These are phyloP conservation scores for Bruguiera parviflora DNA, from an alignment of 345 rosid genomes.

Conservation along the genomic window DNA sequence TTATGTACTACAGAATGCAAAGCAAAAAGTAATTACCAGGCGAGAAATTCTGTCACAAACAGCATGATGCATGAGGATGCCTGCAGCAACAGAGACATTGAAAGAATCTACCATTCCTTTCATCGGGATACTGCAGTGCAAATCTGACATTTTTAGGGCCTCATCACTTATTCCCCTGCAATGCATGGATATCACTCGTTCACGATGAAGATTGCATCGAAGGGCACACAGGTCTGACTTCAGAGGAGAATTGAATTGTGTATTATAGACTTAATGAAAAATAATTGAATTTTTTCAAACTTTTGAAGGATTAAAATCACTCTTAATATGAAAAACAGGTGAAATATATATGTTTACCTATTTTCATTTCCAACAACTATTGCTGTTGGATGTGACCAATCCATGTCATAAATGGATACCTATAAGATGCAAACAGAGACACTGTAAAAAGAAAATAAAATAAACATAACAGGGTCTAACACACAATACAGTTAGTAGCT, in stretches of 20 bases:
- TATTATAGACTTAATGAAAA: no score
- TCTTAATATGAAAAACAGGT: background rate
- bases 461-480: background rate
- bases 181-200: background rate
- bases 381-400: constrained; percentile 91
- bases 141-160: constrained; percentile 73
- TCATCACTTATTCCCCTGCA: constrained; percentile 83
- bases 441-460: background rate
- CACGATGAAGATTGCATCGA: no score
- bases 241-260: no score
- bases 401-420: constrained; percentile 92
- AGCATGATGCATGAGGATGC: constrained; percentile 91
- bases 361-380: constrained; percentile 93
- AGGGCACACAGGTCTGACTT: no score
- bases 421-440: constrained; percentile 18
- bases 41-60: constrained; percentile 73
- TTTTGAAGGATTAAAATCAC: background rate
- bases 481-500: background rate
- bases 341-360: constrained; percentile 33
- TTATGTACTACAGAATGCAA: background rate
- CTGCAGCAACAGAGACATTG: constrained; percentile 96
- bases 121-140: constrained; percentile 88
- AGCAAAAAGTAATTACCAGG: constrained; percentile 44
- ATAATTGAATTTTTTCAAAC: background rate
- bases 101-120: constrained; percentile 98